Evolutionary conservation across 2,329 filamentous ascomycete species (phyloP), one percentile per base, ranked within the genome.

Genomic region (Plectosphaerella cucumerina): DNA sequence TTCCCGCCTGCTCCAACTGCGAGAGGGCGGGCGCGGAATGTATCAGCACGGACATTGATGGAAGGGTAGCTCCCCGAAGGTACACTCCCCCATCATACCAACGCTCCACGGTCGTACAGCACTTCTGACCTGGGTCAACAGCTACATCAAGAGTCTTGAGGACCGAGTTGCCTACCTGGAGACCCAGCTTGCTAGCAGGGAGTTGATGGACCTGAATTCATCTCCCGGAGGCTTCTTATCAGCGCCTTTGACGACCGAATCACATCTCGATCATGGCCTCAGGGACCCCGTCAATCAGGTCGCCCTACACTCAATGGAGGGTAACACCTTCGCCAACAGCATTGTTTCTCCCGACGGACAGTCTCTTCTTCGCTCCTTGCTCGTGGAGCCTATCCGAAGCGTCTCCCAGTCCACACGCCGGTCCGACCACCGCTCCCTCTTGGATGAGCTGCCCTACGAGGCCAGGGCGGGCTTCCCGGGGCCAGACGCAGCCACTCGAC

Each of bases 111-210:
- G 12, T 11, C 49, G 44, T 21, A 21, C 20, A 23, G 18, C 10
- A 18, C 14, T 37, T 11, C 33, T 23, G 10, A 39, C 18, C 14
- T 18, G 3, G 50, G 42, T 6, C 0, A 46, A 50, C 22, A 63
- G 60, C 20, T 63, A 62, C 37, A 62, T 62, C 39, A 60, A 59
- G 23, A 62, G 44, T 3, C 54, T 63, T 0, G 61, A 63, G 18
- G 60, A 63, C 18, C 57, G 57, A 5, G 48, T 63, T 0, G 61
- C 59, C 9, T 55, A 60, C 6, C 50, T 63, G 4, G 61, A 63
- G 20, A 48, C 54, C 3, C 54, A 54, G 31, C 31, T 56, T 10
- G 23, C 46, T 12, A 35, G 23, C 35, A 41, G 34, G 20, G 41
- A 43, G 39, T n/a, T 34, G n/a, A 23, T 33, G 6, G 34, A 44